A percentile compares a stretch with the other conserved stretches of the same genome.
Evolutionary conservation across 805 yeast species (phyloP).

Genomic region (Saturnispora galanensis): DNA sequence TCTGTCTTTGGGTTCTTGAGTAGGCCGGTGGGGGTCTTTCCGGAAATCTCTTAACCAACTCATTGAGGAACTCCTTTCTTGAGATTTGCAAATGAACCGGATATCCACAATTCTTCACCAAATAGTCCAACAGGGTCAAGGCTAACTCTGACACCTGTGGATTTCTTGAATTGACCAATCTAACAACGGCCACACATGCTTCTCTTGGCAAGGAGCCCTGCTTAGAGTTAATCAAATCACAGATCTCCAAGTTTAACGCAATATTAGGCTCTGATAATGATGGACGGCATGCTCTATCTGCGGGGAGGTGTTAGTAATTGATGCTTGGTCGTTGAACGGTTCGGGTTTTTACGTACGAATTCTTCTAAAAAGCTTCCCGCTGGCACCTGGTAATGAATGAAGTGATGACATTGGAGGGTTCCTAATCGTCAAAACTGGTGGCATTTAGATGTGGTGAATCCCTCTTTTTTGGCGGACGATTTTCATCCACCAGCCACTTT

Average conservation of each 20-base stretch:
- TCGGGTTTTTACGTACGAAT: conserved; percentile 22
- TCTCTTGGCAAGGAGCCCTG: conserved; percentile 88
- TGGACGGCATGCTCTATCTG: conserved; percentile 73
- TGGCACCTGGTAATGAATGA: conserved; percentile 26
- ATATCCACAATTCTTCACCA: conserved; percentile 96
- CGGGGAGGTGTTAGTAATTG: conserved; percentile 24
- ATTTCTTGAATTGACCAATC: conserved; percentile 70
- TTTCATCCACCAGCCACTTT: neutral
- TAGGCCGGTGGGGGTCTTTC: conserved; percentile 87
- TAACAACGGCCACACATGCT: conserved; percentile 80
- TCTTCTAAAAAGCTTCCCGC: conserved; percentile 30
- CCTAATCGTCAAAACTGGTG: conserved; percentile 6
- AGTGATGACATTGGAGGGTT: conserved; percentile 22
- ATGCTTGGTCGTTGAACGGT: neutral
- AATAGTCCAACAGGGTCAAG: conserved; percentile 59
- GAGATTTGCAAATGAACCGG: conserved; percentile 94
- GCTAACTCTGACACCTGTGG: conserved; percentile 81
- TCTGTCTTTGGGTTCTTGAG: conserved; percentile 71
- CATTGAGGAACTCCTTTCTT: conserved; percentile 88
- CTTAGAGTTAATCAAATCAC: conserved; percentile 86
- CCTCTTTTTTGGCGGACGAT: no score
- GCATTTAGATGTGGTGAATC: neutral
- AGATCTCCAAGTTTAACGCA: conserved; percentile 80
- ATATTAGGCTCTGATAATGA: conserved; percentile 79
- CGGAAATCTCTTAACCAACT: conserved; percentile 85